phyloP scores from a whole-genome alignment of 2,329 filamentous ascomycete species.

The Nemania sp. region DNA sequence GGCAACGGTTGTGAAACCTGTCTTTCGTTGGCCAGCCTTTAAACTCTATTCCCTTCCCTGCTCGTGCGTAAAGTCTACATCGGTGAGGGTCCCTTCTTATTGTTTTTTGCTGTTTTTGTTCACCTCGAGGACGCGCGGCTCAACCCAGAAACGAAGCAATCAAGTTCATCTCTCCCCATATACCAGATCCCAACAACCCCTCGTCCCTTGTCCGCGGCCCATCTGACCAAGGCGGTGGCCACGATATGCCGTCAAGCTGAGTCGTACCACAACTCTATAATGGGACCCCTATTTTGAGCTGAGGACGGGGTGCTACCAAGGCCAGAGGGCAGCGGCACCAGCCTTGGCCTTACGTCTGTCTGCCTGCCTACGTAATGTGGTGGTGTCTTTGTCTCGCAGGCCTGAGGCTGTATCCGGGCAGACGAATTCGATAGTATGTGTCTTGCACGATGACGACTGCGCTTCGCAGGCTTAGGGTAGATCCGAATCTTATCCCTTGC shows the following conservation, averaged over 20 bases:
- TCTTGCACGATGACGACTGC: conserved; percentile 40
- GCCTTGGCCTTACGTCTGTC: conserved; percentile 11
- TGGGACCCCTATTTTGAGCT: conserved; percentile 7
- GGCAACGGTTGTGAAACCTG: conserved; percentile 37
- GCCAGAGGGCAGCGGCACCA: conserved; percentile 1
- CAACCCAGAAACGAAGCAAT: conserved; percentile 1
- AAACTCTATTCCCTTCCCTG: conserved; percentile 37
- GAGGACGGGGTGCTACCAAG: conserved; percentile 1
- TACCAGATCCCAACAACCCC: conserved; percentile 18
- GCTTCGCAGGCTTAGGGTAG: conserved; percentile 19
- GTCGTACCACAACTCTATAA: conserved; percentile 14
- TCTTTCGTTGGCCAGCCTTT: conserved; percentile 30
- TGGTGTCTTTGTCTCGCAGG: conserved; percentile 9
- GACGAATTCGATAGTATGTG: conserved; percentile 13
- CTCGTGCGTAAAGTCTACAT: conserved; percentile 14
- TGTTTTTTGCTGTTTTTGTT: neutral
- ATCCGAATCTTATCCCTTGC: conserved; percentile 12
- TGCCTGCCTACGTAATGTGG: conserved; percentile 12
- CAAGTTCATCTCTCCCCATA: neutral
- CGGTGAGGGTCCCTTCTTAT: neutral
- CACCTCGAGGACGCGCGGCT: conserved; percentile 36
- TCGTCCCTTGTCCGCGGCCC: conserved; percentile 25
- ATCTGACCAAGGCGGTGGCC: conserved; percentile 18
- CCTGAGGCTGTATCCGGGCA: conserved; percentile 10
- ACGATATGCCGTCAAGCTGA: conserved; percentile 15